phyloP scores from a whole-genome alignment of 2,329 filamentous ascomycete genomes.

The Epichloe hybrida region DNA sequence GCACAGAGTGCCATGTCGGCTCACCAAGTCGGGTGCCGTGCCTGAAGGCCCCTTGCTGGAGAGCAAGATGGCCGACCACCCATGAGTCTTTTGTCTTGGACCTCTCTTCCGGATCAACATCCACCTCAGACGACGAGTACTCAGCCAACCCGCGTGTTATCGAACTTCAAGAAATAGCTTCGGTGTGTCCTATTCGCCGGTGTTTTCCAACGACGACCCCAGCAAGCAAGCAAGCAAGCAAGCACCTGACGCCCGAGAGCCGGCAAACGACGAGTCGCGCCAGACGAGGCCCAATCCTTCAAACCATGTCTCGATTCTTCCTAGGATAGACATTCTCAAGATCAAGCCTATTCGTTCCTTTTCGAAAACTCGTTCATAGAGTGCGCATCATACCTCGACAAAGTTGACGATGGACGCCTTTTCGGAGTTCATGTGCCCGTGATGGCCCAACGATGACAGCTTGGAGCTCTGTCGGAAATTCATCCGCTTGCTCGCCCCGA shows the following conservation, averaged over 20 bases:
- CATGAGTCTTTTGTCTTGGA: no score
- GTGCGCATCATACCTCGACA: conserved; percentile 36
- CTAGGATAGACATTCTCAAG: conserved; percentile 13
- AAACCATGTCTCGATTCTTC: conserved; percentile 14
- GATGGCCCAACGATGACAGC: conserved; percentile 34
- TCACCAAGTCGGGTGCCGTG: not conserved
- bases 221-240: conserved; percentile 7
- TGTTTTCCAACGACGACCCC: conserved; percentile 12
- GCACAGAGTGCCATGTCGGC: not conserved
- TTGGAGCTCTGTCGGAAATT: conserved; percentile 39
- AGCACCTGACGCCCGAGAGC: conserved; percentile 16
- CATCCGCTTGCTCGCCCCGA: conserved; percentile 29
- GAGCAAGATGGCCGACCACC: conserved; percentile 4
- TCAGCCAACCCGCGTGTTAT: conserved; percentile 27
- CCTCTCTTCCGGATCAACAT: conserved; percentile 7
- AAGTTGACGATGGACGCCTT: conserved; percentile 37
- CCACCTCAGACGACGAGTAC: conserved; percentile 19
- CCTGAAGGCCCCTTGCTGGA: not conserved
- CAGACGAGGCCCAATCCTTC: not conserved
- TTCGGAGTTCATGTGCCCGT: conserved; percentile 38
- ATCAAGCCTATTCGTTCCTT: conserved; percentile 16
- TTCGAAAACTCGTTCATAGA: conserved; percentile 38
- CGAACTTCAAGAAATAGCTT: conserved; percentile 29
- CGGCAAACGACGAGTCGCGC: conserved; percentile 5
- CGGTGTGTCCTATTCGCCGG: conserved; percentile 27